These are phyloP conservation scores for Phytophthora pinifolia DNA, from an alignment of 352 stramenopile species.

Conservation along the genomic window DNA sequence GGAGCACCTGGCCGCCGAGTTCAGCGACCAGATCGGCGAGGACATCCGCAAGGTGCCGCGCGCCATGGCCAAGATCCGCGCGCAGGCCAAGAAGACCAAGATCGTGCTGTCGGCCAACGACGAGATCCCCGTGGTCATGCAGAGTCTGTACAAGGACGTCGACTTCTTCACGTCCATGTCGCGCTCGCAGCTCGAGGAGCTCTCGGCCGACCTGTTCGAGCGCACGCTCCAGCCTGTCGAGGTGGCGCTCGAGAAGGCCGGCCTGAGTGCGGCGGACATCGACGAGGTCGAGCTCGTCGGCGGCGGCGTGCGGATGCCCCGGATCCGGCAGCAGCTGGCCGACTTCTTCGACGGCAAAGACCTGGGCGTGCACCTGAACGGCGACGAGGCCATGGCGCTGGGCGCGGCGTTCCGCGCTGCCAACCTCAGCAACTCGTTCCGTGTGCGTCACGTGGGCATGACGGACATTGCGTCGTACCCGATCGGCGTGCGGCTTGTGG, in stretches of 20 bases:
- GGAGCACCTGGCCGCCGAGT: conserved; percentile 93
- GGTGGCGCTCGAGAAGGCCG: conserved; percentile 82
- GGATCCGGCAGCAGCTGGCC: conserved; percentile 90
- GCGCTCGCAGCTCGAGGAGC: conserved; percentile 91
- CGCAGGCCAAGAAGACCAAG: conserved; percentile 97
- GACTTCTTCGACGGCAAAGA: conserved; percentile 80
- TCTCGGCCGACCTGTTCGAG: conserved; percentile 88
- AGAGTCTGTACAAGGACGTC: conserved; percentile 93
- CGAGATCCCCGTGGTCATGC: conserved; percentile 95
- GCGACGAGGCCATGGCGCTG: conserved; percentile 97
- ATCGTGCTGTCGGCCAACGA: conserved; percentile 97
- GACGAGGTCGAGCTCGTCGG: conserved; percentile 97
- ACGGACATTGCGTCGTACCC: conserved; percentile 91
- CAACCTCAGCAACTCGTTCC: conserved; percentile 96
- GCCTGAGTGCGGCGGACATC: conserved; percentile 92
- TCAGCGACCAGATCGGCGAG: conserved; percentile 91
- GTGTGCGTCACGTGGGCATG: conserved; percentile 95
- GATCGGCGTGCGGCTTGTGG: conserved; percentile 84
- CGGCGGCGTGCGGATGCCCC: conserved; percentile 95
- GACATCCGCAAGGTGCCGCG: conserved; percentile 90
- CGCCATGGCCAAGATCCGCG: conserved; percentile 95
- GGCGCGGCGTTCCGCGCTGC: conserved; percentile 95
- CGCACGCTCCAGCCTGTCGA: conserved; percentile 86
- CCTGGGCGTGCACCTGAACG: conserved; percentile 97
- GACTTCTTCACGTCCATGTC: conserved; percentile 93